Conservation (phyloP, 371 early-diverging fungal genomes). For the Lichtheimia hyalospora region DNA sequence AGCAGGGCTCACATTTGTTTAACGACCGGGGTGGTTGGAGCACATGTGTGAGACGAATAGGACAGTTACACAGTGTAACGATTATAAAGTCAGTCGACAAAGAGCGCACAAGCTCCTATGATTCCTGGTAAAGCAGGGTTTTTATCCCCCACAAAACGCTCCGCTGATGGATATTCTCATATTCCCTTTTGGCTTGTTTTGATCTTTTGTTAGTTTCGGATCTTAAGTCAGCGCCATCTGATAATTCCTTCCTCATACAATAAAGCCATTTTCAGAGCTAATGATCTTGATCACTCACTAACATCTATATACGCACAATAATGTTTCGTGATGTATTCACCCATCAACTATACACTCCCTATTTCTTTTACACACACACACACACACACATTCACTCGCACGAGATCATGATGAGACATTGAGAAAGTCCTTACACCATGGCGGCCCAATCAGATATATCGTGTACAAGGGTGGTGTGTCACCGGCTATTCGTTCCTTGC, state of each 20-base stretch:
- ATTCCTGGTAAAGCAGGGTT: slow-evolving; percentile 1
- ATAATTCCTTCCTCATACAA: not conserved
- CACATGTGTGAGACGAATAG: no score
- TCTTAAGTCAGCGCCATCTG: not conserved
- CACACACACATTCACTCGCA: not conserved
- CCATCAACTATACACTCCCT: not conserved
- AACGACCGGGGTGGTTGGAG: no score
- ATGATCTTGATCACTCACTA: no score
- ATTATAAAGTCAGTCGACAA: not conserved
- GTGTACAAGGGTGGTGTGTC: not conserved
- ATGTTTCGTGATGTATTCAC: not conserved
- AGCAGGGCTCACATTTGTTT: no score
- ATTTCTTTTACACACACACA: not conserved
- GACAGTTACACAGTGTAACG: no score
- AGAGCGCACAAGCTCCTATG: not conserved
- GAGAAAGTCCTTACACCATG: not conserved
- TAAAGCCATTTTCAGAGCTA: no score
- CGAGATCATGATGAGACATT: not conserved
- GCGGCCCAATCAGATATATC: not conserved
- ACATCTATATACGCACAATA: no score
- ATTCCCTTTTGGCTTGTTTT: not conserved
- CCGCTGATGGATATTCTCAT: not conserved
- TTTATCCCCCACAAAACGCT: not conserved
- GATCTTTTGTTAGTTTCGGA: not conserved
- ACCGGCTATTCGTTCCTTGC: not conserved